A percentile compares a stretch with the other conserved stretches of the same genome.
Evolutionary conservation across 176 grass and related monocot genomes (phyloP).

Genomic region (Tillandsia fasciculata): DNA sequence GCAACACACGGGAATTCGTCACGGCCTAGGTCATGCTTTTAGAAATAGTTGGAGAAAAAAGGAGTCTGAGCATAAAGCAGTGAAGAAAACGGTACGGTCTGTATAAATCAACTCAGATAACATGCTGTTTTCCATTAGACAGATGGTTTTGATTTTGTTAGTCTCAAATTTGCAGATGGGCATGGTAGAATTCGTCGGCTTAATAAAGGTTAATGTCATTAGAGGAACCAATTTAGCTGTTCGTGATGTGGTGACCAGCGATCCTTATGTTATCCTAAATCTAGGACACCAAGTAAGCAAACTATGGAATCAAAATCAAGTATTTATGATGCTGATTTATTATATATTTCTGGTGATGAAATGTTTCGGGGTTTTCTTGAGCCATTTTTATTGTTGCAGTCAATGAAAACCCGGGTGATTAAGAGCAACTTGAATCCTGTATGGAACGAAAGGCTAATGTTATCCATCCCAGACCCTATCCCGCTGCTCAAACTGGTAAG

Average conservation of each 20-base stretch:
- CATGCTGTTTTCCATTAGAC: not conserved
- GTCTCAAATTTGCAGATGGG: slow-evolving; percentile 23
- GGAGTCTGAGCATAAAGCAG: slow-evolving; percentile 50
- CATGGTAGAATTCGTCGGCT: slow-evolving; percentile 92
- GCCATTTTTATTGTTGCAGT: slow-evolving; percentile 39
- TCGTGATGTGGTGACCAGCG: slow-evolving; percentile 82
- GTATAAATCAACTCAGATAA: too few relatives aligned
- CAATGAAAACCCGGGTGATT: slow-evolving; percentile 91
- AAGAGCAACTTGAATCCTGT: slow-evolving; percentile 82
- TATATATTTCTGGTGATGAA: not conserved
- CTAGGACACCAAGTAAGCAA: slow-evolving; percentile 70
- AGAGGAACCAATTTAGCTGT: slow-evolving; percentile 88
- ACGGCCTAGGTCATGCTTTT: slow-evolving; percentile 63
- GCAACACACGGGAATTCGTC: slow-evolving; percentile 42
- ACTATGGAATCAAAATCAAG: not conserved
- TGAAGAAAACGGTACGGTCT: slow-evolving; percentile 47
- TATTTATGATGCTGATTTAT: not conserved
- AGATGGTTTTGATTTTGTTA: not conserved
- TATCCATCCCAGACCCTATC: slow-evolving; percentile 72
- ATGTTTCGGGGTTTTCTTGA: not conserved
- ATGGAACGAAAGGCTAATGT: slow-evolving; percentile 85
- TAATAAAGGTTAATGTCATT: slow-evolving; percentile 76
- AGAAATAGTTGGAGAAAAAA: slow-evolving; percentile 91
- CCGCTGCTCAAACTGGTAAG: slow-evolving; percentile 69
- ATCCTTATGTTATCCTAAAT: slow-evolving; percentile 86